Evolutionary conservation across 441 rosid genomes (phyloP).

Genomic region (Eruca vesicaria): DNA sequence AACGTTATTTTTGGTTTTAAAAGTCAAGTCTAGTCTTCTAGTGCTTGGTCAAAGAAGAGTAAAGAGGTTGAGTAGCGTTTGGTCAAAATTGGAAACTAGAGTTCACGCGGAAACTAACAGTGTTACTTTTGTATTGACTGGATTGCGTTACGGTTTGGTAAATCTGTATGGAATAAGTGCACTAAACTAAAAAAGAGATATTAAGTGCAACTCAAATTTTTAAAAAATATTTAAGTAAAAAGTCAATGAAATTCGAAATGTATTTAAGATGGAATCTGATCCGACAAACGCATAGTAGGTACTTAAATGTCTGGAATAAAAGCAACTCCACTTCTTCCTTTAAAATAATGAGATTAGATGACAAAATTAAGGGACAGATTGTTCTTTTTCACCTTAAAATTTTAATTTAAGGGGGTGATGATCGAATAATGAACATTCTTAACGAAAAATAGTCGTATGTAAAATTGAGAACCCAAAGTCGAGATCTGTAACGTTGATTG

Average conservation of each 20-base stretch:
- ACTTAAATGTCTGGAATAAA: conserved; percentile 30
- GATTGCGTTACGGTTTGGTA: not conserved
- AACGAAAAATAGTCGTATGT: not conserved
- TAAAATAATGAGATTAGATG: not conserved
- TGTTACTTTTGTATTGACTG: not conserved
- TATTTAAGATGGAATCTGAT: conserved; percentile 31
- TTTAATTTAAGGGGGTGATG: not conserved
- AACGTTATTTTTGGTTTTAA: not conserved
- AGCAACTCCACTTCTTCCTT: conserved; percentile 26
- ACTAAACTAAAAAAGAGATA: not conserved
- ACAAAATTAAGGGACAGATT: not conserved
- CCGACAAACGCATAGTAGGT: conserved; percentile 33
- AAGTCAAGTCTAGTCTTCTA: not conserved
- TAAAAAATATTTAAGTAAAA: conserved; percentile 9
- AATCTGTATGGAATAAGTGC: no score
- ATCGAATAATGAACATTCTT: not conserved
- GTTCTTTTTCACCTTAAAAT: not conserved
- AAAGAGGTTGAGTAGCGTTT: not conserved
- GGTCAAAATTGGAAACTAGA: conserved; percentile 27
- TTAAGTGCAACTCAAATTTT: conserved; percentile 1
- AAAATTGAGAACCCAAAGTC: not conserved
- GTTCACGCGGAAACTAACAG: conserved; percentile 27
- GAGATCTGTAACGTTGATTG: not conserved
- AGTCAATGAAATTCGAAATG: conserved; percentile 30
- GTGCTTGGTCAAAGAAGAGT: conserved; percentile 24